Conservation (phyloP, 2,329 filamentous ascomycete species). For the Amesomyces nigricolor region DNA sequence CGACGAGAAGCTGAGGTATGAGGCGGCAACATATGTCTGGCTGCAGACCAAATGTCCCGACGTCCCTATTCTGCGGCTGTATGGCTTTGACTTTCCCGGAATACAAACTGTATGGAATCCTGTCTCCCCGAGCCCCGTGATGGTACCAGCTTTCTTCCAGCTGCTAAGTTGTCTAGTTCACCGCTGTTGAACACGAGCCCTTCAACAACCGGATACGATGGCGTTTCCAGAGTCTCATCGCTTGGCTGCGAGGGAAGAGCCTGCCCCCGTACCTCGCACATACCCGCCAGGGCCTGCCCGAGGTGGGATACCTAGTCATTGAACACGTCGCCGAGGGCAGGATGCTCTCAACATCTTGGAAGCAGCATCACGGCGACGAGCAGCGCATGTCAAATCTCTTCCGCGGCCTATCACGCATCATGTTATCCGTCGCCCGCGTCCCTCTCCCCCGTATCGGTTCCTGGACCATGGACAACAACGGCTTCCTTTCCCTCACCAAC, state of each 20-base stretch:
- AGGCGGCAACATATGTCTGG: constrained; percentile 1
- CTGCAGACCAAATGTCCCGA: neutral
- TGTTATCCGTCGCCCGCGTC: neutral
- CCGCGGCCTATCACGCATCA: neutral
- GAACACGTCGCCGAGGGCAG: constrained; percentile 1
- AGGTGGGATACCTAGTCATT: neutral
- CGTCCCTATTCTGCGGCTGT: neutral
- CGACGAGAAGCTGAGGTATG: constrained; percentile 2
- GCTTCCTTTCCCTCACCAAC: neutral
- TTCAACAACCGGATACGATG: neutral
- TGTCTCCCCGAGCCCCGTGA: no score
- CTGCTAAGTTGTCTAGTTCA: neutral
- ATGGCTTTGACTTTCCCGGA: neutral
- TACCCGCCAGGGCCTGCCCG: neutral
- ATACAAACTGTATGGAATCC: neutral
- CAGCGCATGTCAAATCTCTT: neutral
- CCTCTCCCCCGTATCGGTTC: neutral
- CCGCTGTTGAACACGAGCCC: neutral
- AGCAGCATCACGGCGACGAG: neutral
- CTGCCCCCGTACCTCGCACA: neutral
- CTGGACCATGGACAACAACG: neutral
- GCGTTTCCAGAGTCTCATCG: neutral
- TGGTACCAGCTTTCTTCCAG: no score
- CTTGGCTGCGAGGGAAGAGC: neutral
- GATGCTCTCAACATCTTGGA: constrained; percentile 1